Base-by-base conservation (phyloP, 768 basidiomycete species). In the Lactarius trivialis region DNA sequence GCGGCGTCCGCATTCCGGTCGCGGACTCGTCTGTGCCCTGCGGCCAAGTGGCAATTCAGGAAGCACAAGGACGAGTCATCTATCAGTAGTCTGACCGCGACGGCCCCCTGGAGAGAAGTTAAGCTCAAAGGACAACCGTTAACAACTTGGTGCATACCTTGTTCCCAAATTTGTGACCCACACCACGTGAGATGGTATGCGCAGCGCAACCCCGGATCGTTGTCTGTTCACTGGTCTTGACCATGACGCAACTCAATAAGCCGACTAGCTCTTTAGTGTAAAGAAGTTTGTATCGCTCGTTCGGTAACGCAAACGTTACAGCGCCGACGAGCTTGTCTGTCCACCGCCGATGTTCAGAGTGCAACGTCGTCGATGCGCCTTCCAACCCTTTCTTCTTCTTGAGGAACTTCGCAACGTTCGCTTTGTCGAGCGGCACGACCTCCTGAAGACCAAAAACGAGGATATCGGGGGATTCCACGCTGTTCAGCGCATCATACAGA, bases 1-100 rank as follows among this genome's bases (percentile, higher is more conserved):
- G 89, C 86, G 12, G 94, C 77, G 73, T 99, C 96, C 3, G 87
- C 84, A 68, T 97, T 97, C 19, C 96, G 81, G 64, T 89, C 80
- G 1, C 89, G 82, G 19, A 89, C 82, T 55, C 89, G 88, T 60
- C 83, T 81, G 69, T 98, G 95, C 1, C 96, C 96, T 7, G 93
- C 92, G n/a, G 95, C 96, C 62, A 99, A 82, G 78, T 99, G 96
- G 67, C 91, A 93, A 74, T 99, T 99, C 76, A 98, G 85, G 69
- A 97, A 89, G 74, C 96, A 98, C 15, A 98, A 71, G 0, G 92
- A 95, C 1, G 94, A 89, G 72, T 98, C 93, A 63, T 93, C 93
- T 50, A 98, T 80, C 7, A 94, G 83, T 64, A 97, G 85, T 21
- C 95, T 84, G 3, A 89, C 83, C n/a, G 94, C 82, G 65, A 97